Base-by-base conservation (phyloP, 2,329 filamentous ascomycete genomes). In the Botrytis hyacinthi region DNA sequence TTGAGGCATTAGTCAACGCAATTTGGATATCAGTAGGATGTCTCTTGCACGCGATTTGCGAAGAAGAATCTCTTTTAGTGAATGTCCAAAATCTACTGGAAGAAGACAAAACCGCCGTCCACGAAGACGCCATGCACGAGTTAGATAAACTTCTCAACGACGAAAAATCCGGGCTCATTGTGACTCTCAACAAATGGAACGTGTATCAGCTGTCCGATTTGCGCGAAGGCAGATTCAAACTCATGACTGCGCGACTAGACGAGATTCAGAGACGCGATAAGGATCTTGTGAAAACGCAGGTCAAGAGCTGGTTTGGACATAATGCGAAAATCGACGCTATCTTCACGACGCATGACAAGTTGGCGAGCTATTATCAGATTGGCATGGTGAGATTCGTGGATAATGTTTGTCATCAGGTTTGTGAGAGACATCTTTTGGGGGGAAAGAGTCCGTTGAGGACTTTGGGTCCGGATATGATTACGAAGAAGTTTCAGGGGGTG, bases 341-440 rank as follows among this genome's bases (percentile, higher is more conserved):
- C 3, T 72, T 77, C 7, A 72, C 60, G 0, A 75, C 72, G 4
- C 73, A 75, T 40, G 73, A 73, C 29, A 73, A 74, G 10, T 60
- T 78, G 26, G 68, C 67, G 9, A 71, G 72, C 18, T 76, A 77
- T 57, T 76, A 76, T 57, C 46, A 74, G 26, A 70, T 75, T 32
- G 76, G 73, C 4, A 65, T 74, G 72, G 35, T 63, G 32, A 67
- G 76, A 12, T 77, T 78, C 51, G 71, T 78, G 22, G 76, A 78
- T 70, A 77, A 78, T 60, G 67, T 78, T 35, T 75, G 71, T 42
- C 62, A 75, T 37, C 76, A 77, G n/a, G 74, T 77, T 37, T 72
- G 76, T 26, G 76, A 77, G 44, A 66, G 76, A 20, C 76, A 77
- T 70, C 69, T 77, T 5, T 70, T 77, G 40, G 76, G 76, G 9